Evolutionary conservation across 352 stramenopile species (phyloP), one percentile per base, ranked within the genome.

Genomic region (Aphanomyces euteiches): DNA sequence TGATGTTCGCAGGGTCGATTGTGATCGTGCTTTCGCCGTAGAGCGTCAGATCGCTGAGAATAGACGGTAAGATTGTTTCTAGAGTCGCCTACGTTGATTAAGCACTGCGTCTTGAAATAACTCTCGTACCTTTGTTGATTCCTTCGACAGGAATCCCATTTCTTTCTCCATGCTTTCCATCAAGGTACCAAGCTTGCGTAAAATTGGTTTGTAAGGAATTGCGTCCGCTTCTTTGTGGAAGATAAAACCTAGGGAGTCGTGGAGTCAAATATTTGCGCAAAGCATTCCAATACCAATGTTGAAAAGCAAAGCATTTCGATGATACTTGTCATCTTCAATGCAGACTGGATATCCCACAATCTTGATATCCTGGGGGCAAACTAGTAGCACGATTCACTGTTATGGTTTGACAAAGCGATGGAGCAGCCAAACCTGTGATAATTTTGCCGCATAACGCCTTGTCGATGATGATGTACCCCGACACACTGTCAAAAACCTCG

Each of bases 281-380:
- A 36, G 8, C 12, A 17, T 36, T 17, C 15, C 34, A 19, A 50
- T 53, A 80, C 75, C 85, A 61, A 96, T 91, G 72, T 96, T 96
- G 73, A 95, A 96, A 19, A 93, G 79, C 64, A 96, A 78, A 45
- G 87, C 83, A 41, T 95, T 95, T 66, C 89, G 88, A 59, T 93
- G 78, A 77, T 96, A 96, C 75, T 96, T 95, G 79, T 93, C 84
- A 68, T 93, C 87, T 67, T 93, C 87, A 38, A 95, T 95, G 73
- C 83, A 95, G 34, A 95, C 83, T 0, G 87, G 87, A 56, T 93
- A 95, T 40, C 87, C 87, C 13, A 95, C 84, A 61, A 95, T 93
- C 76, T 90, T 93, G 74, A 90, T 84, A 56, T 89, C 73, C 72
- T 89, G 85, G 15, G 87, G 84, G 48, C 77, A 84, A 38, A 95